phyloP scores from a whole-genome alignment of 2,329 filamentous ascomycete species.

The Colletotrichum sp. region DNA sequence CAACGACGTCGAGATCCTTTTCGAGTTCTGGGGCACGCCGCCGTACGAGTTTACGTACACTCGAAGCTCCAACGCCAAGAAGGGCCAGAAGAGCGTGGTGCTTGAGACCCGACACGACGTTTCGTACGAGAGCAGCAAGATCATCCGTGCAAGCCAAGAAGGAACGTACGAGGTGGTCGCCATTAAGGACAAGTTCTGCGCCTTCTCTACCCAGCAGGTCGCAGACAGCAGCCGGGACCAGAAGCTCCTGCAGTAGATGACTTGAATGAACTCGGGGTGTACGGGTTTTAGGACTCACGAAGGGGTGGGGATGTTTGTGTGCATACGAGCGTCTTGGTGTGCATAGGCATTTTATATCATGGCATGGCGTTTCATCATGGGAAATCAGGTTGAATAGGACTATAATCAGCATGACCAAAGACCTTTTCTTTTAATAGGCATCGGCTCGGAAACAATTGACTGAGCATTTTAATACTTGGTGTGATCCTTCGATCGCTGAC shows the following conservation, averaged over 20 bases:
- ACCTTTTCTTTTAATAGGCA: conserved; percentile 2
- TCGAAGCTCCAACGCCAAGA: conserved; percentile 82
- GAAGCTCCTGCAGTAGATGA: conserved; percentile 31
- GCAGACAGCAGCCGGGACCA: conserved; percentile 50
- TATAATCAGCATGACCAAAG: conserved; percentile 11
- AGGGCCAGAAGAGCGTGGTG: conserved; percentile 78
- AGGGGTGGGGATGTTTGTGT: background rate
- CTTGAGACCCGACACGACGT: conserved; percentile 91
- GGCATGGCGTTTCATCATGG: conserved; percentile 34
- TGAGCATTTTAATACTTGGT: background rate
- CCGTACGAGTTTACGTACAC: conserved; percentile 99
- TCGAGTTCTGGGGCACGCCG: conserved; percentile 94
- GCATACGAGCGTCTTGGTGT: conserved; percentile 14
- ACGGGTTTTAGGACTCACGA: background rate
- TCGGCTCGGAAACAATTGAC: background rate
- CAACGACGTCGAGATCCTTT: conserved; percentile 89
- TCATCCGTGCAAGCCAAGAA: conserved; percentile 86
- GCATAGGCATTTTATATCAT: conserved; percentile 43
- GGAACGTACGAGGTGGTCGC: conserved; percentile 97
- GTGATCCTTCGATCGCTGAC: background rate
- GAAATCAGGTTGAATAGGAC: conserved; percentile 17
- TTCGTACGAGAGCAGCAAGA: conserved; percentile 81
- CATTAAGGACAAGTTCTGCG: conserved; percentile 92
- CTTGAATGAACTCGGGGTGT: background rate
- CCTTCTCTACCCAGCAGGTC: conserved; percentile 77